A percentile compares a stretch with the other conserved stretches of the same genome.
Conservation (phyloP, 2,329 filamentous ascomycete genomes). For the Fusarium sororula region DNA sequence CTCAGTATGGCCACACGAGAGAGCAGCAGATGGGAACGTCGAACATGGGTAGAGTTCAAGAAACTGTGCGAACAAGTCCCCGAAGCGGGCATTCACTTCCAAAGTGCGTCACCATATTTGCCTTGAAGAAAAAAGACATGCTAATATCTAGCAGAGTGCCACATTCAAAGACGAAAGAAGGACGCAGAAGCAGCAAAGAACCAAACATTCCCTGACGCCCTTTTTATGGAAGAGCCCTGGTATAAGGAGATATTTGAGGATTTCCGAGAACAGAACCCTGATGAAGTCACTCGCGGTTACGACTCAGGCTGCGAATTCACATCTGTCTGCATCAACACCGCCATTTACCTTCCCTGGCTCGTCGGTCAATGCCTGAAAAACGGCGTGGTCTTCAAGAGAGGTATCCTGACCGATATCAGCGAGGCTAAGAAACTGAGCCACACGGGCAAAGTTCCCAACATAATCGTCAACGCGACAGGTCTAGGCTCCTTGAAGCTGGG, state of each 20-base stretch:
- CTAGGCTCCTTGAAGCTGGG: conserved; percentile 78
- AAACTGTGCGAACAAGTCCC: conserved; percentile 70
- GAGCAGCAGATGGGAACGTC: conserved; percentile 65
- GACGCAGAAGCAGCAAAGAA: conserved; percentile 57
- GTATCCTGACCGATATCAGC: conserved; percentile 72
- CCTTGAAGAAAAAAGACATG: neutral
- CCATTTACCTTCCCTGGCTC: conserved; percentile 88
- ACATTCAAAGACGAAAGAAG: conserved; percentile 66
- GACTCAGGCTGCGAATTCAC: conserved; percentile 81
- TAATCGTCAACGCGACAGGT: conserved; percentile 88
- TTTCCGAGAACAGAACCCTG: conserved; percentile 68
- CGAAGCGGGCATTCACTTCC: conserved; percentile 83
- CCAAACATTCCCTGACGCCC: conserved; percentile 63
- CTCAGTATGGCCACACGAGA: conserved; percentile 55
- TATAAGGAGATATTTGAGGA: conserved; percentile 77
- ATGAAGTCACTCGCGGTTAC: conserved; percentile 69
- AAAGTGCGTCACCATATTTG: conserved; percentile 56
- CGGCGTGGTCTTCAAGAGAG: conserved; percentile 74
- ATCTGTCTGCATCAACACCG: conserved; percentile 90
- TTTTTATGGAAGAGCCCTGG: conserved; percentile 75
- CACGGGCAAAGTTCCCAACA: conserved; percentile 65
- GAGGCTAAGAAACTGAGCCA: conserved; percentile 68
- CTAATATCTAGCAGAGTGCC: conserved; percentile 51
- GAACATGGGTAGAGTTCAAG: conserved; percentile 71
- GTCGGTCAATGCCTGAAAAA: conserved; percentile 79